Evolutionary conservation across 140 eudicot genomes (phyloP).

Genomic region (Anethum foeniculum): DNA sequence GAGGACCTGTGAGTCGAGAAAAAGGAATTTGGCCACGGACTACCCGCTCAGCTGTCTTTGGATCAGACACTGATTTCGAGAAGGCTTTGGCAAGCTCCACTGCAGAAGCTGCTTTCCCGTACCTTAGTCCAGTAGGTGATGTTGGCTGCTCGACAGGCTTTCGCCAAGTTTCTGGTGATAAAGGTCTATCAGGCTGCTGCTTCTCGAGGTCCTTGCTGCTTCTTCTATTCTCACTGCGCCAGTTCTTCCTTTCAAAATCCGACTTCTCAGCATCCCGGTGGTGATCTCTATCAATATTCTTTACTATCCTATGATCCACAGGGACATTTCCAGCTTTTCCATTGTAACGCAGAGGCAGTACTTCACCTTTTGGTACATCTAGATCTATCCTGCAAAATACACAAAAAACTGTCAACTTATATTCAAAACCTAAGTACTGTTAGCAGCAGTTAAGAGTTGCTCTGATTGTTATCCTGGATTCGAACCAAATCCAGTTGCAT

Average conservation of each 20-base stretch:
- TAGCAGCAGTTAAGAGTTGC: neutral
- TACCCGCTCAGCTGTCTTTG: constrained; percentile 51
- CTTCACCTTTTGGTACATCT: constrained; percentile 35
- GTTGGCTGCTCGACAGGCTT: constrained; percentile 68
- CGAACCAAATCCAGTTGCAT: constrained; percentile 7
- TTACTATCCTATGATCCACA: constrained; percentile 41
- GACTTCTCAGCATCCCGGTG: constrained; percentile 35
- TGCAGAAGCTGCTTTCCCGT: constrained; percentile 83
- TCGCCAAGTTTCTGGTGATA: constrained; percentile 98
- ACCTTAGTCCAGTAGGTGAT: constrained; percentile 39
- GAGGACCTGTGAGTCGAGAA: constrained; percentile 62
- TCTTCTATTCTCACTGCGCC: constrained; percentile 62
- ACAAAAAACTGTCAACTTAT: neutral
- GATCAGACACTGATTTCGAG: constrained; percentile 67
- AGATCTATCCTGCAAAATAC: constrained; percentile 39
- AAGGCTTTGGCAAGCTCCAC: constrained; percentile 88
- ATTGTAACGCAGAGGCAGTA: constrained; percentile 30
- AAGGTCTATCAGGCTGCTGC: constrained; percentile 58
- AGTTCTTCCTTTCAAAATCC: constrained; percentile 69
- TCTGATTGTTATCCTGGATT: neutral
- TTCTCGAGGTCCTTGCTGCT: constrained; percentile 55
- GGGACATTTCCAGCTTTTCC: constrained; percentile 42
- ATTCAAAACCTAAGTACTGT: neutral
- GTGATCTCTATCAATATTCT: constrained; percentile 36
- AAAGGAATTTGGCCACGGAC: constrained; percentile 65